Base-by-base conservation (phyloP, 2,329 filamentous ascomycete genomes). In the Hypoxylon sp. region DNA sequence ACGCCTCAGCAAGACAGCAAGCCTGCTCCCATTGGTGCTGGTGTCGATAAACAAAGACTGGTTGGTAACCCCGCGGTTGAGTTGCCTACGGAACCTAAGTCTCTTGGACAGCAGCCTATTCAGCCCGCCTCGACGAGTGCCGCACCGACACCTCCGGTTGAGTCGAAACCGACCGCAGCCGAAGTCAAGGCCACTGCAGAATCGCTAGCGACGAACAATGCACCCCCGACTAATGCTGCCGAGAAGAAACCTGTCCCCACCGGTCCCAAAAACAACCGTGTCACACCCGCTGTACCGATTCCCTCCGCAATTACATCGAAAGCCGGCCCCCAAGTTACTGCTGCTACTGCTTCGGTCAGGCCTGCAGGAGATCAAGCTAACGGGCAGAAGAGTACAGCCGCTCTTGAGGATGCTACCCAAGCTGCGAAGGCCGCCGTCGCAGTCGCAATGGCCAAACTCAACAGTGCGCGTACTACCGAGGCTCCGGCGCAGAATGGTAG, bases 351-450 rank as follows among this genome's bases (percentile, higher is more conserved):
- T 51, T 67, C 74, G 35, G 73, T 78, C 1, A 84, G 81, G 69
- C 79, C 82, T 22, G 74, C 79, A 3, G 75, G 79, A 48, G 78
- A 85, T 22, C 76, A 79, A 57, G 74, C 77, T 8, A 80, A 79
- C 37, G 76, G 80, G 8, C 74, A 77, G 13, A 71, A 77, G 2
- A 78, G 78, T 75, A 81, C 81, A 10, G 77, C 82, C 8, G 78
- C 82, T 50, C 82, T 91, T 9, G 85, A 88, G 69, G 90, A 92
- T 80, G 91, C 92, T 1, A 94, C 92, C 0, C 88, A 91, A 76
- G 89, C 91, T 42, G 92, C 92, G 1, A 91, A 90, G 74, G 92
- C 91, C 31, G 92, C 92, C 8, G 92, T 94, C n/a, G 91, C 92
- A 58, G 88, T 91, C 44, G 92, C 92, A 1, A 94, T 94, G 90